These are phyloP conservation scores for Fragaria iinumae DNA, from an alignment of 306 rosid species.

Conservation along the genomic window DNA sequence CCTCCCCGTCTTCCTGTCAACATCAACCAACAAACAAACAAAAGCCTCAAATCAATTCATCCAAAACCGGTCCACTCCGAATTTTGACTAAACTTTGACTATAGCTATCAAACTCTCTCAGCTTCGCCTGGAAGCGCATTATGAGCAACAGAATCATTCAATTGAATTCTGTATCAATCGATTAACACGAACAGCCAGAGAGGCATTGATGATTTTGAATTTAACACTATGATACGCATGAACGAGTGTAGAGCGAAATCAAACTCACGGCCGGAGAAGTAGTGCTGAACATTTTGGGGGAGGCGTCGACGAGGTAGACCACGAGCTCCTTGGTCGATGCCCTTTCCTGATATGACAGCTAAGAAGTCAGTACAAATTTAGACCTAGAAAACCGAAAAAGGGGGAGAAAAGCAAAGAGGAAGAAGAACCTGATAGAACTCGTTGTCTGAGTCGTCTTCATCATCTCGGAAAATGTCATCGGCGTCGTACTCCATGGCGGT, in stretches of 20 bases:
- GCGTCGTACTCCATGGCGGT: conserved; percentile 61
- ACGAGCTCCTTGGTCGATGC: conserved; percentile 65
- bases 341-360: conserved; percentile 34
- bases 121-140: not conserved
- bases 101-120: too few relatives aligned
- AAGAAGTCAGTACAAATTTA: not conserved
- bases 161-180: not conserved
- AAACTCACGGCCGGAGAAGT: conserved; percentile 50
- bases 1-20: conserved; percentile 42
- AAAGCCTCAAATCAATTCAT: conserved; percentile 6
- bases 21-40: not conserved
- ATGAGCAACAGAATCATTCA: not conserved
- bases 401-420: not conserved
- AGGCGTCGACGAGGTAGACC: conserved; percentile 84
- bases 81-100: too few relatives aligned
- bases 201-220: too few relatives aligned
- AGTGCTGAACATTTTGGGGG: conserved; percentile 76
- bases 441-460: conserved; percentile 64
- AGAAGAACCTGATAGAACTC: conserved; percentile 40
- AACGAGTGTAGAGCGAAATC: not conserved
- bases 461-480: conserved; percentile 86
- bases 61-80: too few relatives aligned
- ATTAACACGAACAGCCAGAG: not conserved
- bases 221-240: not conserved
- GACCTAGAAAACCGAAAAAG: not conserved